A percentile compares a stretch with the other conserved stretches of the same genome.
These are phyloP conservation scores for Pythium periplocum DNA, from an alignment of 352 stramenopile species.

Conservation along the genomic window DNA sequence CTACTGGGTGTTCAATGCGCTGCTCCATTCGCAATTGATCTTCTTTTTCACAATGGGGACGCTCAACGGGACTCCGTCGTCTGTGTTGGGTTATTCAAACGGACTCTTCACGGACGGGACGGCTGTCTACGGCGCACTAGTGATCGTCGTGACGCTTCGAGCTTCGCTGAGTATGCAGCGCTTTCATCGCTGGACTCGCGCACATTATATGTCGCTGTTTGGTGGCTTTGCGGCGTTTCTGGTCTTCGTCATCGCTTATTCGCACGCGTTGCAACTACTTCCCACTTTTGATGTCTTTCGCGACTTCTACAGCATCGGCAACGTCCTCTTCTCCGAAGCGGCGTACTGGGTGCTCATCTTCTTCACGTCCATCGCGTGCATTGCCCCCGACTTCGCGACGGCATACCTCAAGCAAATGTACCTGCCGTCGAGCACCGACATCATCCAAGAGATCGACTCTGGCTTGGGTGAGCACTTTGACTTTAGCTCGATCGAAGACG, in stretches of 20 bases:
- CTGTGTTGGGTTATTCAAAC: slow-evolving; percentile 32
- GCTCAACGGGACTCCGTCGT: slow-evolving; percentile 32
- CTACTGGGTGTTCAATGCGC: slow-evolving; percentile 67
- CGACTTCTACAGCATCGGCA: slow-evolving; percentile 62
- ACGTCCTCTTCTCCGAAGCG: slow-evolving; percentile 46
- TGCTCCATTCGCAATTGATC: slow-evolving; percentile 68
- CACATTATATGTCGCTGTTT: slow-evolving; percentile 69
- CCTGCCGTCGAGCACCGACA: slow-evolving; percentile 73
- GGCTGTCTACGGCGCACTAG: slow-evolving; percentile 71
- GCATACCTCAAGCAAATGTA: slow-evolving; percentile 85
- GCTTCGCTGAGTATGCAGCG: slow-evolving; percentile 70
- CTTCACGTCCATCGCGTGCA: slow-evolving; percentile 53
- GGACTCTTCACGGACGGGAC: slow-evolving; percentile 71
- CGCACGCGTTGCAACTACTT: slow-evolving; percentile 53
- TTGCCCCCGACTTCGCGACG: slow-evolving; percentile 56
- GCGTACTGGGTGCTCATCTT: slow-evolving; percentile 65
- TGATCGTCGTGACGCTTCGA: slow-evolving; percentile 75
- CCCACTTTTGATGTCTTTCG: slow-evolving; percentile 67
- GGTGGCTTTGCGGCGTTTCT: slow-evolving; percentile 59
- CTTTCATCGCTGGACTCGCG: slow-evolving; percentile 64
- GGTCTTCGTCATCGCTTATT: slow-evolving; percentile 68
- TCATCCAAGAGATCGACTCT: slow-evolving; percentile 83
- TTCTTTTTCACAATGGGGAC: slow-evolving; percentile 60
- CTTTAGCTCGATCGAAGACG: background rate
- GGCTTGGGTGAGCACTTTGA: slow-evolving; percentile 33